phyloP scores from a whole-genome alignment of 2,329 filamentous ascomycete genomes.

The Monosporascus cannonballus region DNA sequence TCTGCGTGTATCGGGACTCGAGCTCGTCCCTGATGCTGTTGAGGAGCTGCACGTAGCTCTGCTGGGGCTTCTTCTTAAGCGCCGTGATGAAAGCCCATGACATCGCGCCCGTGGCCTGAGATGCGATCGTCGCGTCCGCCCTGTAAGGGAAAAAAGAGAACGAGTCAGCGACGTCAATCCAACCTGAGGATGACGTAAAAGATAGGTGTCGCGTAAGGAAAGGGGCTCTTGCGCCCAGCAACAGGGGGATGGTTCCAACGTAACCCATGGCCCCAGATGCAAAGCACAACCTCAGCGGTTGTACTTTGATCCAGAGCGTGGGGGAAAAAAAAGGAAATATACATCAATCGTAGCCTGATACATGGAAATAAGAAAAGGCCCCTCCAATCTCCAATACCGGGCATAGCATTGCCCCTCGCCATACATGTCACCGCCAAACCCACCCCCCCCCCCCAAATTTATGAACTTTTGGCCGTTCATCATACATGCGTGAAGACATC shows the following conservation, averaged over 20 bases:
- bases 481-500: background rate
- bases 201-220: background rate
- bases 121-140: constrained; percentile 81
- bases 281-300: constrained; percentile 30
- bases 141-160: constrained; percentile 38
- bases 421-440: background rate
- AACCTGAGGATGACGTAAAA: background rate
- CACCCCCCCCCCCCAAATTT: too few relatives aligned
- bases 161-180: constrained; percentile 13
- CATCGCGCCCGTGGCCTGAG: constrained; percentile 95
- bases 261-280: constrained; percentile 39
- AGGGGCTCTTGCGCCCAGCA: background rate
- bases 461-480: background rate
- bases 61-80: constrained; percentile 86
- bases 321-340: constrained; percentile 16
- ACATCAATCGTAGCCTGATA: constrained; percentile 6
- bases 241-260: constrained; percentile 29
- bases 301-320: constrained; percentile 37
- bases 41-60: constrained; percentile 91
- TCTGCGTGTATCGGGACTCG: constrained; percentile 81
- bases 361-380: background rate
- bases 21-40: constrained; percentile 94
- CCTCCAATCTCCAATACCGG: background rate
- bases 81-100: constrained; percentile 93
- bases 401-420: background rate